Conservation (phyloP, 352 stramenopile genomes). For the Globisporangium cederbergense region DNA sequence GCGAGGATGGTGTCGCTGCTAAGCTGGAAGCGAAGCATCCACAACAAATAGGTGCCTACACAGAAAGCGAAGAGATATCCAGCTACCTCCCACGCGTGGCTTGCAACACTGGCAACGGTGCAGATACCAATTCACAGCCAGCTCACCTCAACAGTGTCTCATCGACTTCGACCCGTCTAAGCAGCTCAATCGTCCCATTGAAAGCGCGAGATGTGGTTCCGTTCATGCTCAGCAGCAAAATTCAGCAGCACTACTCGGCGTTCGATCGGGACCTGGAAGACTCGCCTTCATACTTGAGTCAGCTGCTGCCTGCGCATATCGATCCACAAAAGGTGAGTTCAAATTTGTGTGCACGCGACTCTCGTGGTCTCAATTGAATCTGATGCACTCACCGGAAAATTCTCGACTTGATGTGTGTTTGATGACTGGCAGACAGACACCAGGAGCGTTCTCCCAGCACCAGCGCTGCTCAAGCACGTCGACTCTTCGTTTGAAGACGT, state of each 20-base stretch:
- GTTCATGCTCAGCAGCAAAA: constrained; percentile 7
- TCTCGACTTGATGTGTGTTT: neutral
- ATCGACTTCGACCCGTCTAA: neutral
- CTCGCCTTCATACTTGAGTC: neutral
- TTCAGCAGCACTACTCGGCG: neutral
- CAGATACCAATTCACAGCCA: neutral
- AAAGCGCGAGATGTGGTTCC: constrained; percentile 1
- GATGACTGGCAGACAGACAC: constrained; percentile 1
- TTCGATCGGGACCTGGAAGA: neutral
- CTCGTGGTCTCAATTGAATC: neutral
- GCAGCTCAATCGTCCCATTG: constrained; percentile 4
- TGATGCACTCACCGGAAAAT: neutral
- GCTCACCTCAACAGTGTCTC: neutral
- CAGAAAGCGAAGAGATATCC: neutral
- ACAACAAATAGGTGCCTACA: neutral
- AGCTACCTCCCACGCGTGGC: neutral
- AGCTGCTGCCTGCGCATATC: neutral
- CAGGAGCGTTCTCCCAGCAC: constrained; percentile 7
- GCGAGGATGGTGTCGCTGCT: neutral
- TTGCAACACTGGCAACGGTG: neutral
- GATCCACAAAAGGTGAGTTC: constrained; percentile 5
- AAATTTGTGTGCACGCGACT: neutral
- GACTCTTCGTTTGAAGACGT: constrained; percentile 18
- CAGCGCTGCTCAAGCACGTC: constrained; percentile 17
- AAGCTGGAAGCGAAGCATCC: neutral